Conservation (phyloP, 176 grass and related monocot genomes). For the Coix lacrymajobi region DNA sequence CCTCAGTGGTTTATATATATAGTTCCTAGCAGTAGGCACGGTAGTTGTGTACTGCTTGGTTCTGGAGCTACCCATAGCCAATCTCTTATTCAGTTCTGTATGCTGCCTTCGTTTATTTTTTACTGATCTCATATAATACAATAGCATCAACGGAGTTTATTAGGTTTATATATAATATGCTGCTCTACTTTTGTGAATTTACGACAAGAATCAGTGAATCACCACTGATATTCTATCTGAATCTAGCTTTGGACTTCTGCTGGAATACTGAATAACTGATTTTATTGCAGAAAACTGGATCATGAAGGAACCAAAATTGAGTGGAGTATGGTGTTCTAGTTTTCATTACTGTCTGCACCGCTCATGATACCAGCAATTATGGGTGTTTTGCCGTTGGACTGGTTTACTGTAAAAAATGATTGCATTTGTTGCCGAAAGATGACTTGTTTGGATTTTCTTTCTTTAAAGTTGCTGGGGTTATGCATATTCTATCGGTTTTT, state of each 20-base stretch:
- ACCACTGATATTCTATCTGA: neutral
- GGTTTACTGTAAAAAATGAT: neutral
- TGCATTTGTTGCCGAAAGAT: neutral
- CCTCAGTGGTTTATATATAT: neutral
- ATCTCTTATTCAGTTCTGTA: neutral
- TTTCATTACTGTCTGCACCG: neutral
- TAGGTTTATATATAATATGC: too few relatives aligned
- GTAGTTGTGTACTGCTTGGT: neutral
- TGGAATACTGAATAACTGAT: neutral
- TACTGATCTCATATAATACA: neutral
- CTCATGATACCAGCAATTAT: neutral
- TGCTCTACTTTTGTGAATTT: neutral
- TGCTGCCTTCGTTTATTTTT: neutral
- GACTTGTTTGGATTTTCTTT: neutral
- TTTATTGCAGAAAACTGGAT: neutral
- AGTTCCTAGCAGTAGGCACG: neutral
- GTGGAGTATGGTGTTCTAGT: neutral
- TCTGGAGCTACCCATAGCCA: neutral
- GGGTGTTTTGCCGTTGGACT: neutral
- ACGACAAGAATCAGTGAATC: neutral
- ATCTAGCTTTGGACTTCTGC: neutral
- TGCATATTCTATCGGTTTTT: too few relatives aligned
- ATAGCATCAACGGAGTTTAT: neutral
- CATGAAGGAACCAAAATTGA: neutral
- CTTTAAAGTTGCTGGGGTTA: neutral